These are phyloP conservation scores for Debaryomyces coudertii DNA, from an alignment of 1,139 yeast species.

Conservation along the genomic window DNA sequence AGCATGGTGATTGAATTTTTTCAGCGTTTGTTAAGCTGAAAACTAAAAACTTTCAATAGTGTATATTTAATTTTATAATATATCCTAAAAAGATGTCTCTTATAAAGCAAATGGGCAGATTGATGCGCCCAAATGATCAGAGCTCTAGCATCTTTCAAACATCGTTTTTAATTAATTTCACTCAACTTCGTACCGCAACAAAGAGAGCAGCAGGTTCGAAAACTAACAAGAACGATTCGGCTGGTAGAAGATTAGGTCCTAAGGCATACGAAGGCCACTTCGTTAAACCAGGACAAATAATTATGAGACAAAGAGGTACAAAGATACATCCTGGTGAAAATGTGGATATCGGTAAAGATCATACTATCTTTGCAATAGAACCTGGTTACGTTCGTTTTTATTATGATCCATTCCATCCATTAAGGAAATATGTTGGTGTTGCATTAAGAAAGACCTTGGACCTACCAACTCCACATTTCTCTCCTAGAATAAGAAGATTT, in stretches of 20 bases:
- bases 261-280: slow-evolving; percentile 76
- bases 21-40: neutral
- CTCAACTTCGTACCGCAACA: slow-evolving; percentile 83
- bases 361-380: slow-evolving; percentile 86
- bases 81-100: slow-evolving; percentile 7
- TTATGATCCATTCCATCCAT: slow-evolving; percentile 96
- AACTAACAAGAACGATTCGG: slow-evolving; percentile 91
- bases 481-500: slow-evolving; percentile 81
- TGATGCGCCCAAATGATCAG: neutral
- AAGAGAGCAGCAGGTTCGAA: slow-evolving; percentile 93
- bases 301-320: slow-evolving; percentile 97
- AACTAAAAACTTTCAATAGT: neutral
- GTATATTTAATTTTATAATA: neutral
- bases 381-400: slow-evolving; percentile 94
- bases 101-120: slow-evolving; percentile 4
- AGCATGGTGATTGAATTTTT: slow-evolving; percentile 10
- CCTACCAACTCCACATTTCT: slow-evolving; percentile 88
- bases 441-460: slow-evolving; percentile 65
- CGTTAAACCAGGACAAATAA: slow-evolving; percentile 79
- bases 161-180: slow-evolving; percentile 10
- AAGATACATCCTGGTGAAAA: slow-evolving; percentile 94
- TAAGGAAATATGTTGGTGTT: slow-evolving; percentile 87
- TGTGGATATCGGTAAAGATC: slow-evolving; percentile 89
- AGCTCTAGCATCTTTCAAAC: neutral
- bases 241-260: slow-evolving; percentile 93